Evolutionary conservation across 1,139 yeast genomes (phyloP).

Genomic region (Magnusiomyces suaveolens): DNA sequence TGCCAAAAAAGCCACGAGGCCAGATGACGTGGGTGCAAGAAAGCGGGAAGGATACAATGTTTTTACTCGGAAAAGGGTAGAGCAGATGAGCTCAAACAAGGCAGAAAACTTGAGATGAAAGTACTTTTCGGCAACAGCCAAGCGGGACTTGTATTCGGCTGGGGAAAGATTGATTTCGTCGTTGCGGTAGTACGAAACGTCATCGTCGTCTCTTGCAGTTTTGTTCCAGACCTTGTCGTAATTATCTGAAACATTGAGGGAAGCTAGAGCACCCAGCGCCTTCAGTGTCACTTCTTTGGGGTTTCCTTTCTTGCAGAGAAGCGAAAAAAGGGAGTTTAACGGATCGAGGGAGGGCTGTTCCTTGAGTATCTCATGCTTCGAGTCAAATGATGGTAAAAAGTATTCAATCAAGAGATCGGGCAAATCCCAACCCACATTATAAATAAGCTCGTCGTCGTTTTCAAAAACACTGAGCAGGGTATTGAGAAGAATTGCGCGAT

Average conservation of each 20-base stretch:
- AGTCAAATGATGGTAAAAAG: conserved; percentile 21
- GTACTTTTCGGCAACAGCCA: conserved; percentile 29
- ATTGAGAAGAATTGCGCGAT: conserved; percentile 38
- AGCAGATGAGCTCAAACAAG: conserved; percentile 49
- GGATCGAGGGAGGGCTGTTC: conserved; percentile 21
- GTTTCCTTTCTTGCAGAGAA: conserved; percentile 57
- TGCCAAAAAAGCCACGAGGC: conserved; percentile 44
- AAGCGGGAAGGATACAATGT: conserved; percentile 72
- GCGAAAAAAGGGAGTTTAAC: conserved; percentile 45
- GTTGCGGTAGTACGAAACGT: conserved; percentile 7
- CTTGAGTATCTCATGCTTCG: conserved; percentile 20
- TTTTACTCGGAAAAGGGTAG: conserved; percentile 44
- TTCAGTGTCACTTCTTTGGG: conserved; percentile 70
- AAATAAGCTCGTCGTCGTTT: conserved; percentile 37
- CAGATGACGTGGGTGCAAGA: conserved; percentile 52
- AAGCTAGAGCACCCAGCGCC: conserved; percentile 50
- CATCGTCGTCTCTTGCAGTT: conserved; percentile 4
- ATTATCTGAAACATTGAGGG: conserved; percentile 28
- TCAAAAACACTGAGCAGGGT: conserved; percentile 38
- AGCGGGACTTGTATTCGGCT: conserved; percentile 3
- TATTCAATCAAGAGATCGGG: conserved; percentile 49
- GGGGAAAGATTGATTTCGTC: not conserved
- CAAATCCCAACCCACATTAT: conserved; percentile 81
- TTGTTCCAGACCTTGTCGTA: not conserved
- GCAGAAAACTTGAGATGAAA: conserved; percentile 54